Evolutionary conservation across 1,139 yeast genomes (phyloP), one percentile per base, ranked within the genome.

Genomic region (Lodderomyces metapsilosis): DNA sequence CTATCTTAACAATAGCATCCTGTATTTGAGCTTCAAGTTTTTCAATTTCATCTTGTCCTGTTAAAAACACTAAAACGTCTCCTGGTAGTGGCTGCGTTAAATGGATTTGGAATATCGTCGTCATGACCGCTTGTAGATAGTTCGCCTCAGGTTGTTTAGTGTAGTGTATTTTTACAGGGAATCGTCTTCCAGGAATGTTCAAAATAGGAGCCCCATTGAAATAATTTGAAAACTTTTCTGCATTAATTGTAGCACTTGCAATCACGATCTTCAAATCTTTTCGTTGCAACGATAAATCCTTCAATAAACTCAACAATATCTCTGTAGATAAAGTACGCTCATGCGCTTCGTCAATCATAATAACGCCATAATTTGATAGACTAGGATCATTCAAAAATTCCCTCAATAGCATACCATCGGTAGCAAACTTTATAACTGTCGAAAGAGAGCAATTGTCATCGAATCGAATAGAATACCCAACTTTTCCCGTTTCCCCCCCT

Each of bases 321-420:
- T 92, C 98, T 0, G 98, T 91, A n/a, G 88, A 83, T 21, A 91
- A 65, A 0, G 98, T 91, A 43, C 98, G 75, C 59, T 92, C 98
- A 58, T 92, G 98, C 0, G 98, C 98, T 64, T 92, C 98, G 63
- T 92, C 98, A 50, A 92, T 86, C 85, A 92, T 88, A 42, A 92
- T 68, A 0, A 87, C 95, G 1, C 92, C 80, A 57, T 89, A 91
- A 3, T 67, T 64, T 0, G 78, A 64, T 4, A 91, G 65, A 36
- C 75, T 77, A 0, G 95, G 89, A 53, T 91, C 96, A 1, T 76
- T 73, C 39, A 89, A 62, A 56, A 89, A 85, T 62, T 92, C 98
- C 46, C 98, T 68, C 21, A 92, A 61, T 8, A 92, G 69, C 87
- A 88, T 89, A 71, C 98, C 98, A 61, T 92, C 98, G 0, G 98